Evolutionary conservation across 106 monocot genomes (phyloP).

Genomic region (Apostasia shenzhenica): DNA sequence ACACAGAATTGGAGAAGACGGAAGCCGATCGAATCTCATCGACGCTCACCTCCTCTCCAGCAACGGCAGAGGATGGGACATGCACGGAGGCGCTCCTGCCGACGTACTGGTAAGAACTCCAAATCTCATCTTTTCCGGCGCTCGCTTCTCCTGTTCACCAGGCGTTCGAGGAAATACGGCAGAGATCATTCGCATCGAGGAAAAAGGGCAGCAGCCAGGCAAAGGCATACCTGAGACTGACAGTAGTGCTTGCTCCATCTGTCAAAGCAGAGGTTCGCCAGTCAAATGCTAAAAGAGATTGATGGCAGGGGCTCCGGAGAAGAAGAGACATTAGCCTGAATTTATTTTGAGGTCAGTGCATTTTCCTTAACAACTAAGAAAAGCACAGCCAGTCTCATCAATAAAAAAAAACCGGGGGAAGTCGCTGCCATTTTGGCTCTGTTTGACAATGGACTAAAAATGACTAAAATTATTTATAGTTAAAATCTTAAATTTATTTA

Average conservation of each 20-base stretch:
- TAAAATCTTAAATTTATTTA: too few relatives aligned
- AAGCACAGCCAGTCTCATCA: too few relatives aligned
- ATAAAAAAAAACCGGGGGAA: too few relatives aligned
- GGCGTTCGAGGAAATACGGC: not conserved
- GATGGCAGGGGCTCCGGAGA: too few relatives aligned
- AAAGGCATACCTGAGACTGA: slow-evolving; percentile 5
- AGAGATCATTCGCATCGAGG: not conserved
- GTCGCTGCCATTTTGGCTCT: too few relatives aligned
- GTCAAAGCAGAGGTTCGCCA: too few relatives aligned
- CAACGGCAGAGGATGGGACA: slow-evolving; percentile 6
- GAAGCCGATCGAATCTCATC: slow-evolving; percentile 57
- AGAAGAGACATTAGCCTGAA: too few relatives aligned
- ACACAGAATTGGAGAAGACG: slow-evolving; percentile 27
- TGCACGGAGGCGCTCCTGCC: slow-evolving; percentile 36
- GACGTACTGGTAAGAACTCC: slow-evolving; percentile 41
- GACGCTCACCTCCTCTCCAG: slow-evolving; percentile 32
- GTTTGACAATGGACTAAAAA: too few relatives aligned
- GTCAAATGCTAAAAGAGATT: too few relatives aligned
- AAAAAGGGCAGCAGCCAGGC: not conserved
- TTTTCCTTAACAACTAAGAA: too few relatives aligned
- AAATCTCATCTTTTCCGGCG: slow-evolving; percentile 12
- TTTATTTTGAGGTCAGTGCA: too few relatives aligned
- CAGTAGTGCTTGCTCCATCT: slow-evolving; percentile 5
- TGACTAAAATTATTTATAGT: too few relatives aligned
- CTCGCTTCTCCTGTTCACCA: not conserved